These are phyloP conservation scores for Plasmodium malariae DNA, from an alignment of 169 alveolate genomes.

Conservation along the genomic window DNA sequence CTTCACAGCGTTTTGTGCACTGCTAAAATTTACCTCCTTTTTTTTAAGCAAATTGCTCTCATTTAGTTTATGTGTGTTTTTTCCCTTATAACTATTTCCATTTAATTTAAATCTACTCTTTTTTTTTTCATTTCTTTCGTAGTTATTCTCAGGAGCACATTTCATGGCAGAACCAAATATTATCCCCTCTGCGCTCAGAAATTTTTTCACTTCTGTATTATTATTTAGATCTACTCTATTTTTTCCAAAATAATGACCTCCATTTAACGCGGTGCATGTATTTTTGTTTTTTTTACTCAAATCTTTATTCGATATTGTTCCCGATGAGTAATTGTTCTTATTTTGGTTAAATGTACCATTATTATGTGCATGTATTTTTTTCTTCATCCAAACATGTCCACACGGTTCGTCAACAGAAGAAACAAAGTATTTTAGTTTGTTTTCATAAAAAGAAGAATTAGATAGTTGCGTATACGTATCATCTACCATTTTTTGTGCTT, in stretches of 20 bases:
- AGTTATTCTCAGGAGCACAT: not conserved
- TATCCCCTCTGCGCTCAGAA: not conserved
- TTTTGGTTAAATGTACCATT: not conserved
- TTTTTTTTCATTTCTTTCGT: conserved; percentile 8
- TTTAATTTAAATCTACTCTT: too few relatives aligned
- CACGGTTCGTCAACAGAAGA: too few relatives aligned
- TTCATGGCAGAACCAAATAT: conserved; percentile 11
- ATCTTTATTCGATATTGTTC: too few relatives aligned
- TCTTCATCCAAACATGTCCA: not conserved
- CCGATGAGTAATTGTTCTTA: too few relatives aligned
- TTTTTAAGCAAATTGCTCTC: conserved; percentile 29
- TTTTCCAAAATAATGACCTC: too few relatives aligned
- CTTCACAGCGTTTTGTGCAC: not conserved
- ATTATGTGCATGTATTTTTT: not conserved
- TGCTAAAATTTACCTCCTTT: conserved; percentile 46
- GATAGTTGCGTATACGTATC: not conserved
- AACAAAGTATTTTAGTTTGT: too few relatives aligned
- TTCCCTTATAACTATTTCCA: not conserved
- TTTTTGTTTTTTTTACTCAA: too few relatives aligned
- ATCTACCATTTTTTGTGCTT: conserved; percentile 19
- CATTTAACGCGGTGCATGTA: too few relatives aligned
- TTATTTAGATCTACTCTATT: not conserved
- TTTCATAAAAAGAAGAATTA: too few relatives aligned
- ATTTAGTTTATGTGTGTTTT: not conserved
- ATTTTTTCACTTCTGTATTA: not conserved